phyloP scores from a whole-genome alignment of 306 rosid genomes.

The Trifolium dubium region DNA sequence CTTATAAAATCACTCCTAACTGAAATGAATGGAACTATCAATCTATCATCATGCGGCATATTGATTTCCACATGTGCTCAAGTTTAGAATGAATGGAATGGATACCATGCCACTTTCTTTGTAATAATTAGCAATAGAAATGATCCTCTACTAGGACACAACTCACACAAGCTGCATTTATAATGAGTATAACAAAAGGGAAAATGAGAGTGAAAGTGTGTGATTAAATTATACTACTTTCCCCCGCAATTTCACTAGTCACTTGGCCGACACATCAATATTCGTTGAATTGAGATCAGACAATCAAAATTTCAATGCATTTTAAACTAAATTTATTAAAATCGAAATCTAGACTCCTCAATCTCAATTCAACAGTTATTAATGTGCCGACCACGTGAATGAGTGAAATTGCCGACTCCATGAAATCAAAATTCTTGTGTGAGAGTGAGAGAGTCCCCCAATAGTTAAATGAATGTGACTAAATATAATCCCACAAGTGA shows the following conservation, averaged over 20 bases:
- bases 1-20: slow-evolving; percentile 7
- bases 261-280: neutral
- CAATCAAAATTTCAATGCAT: too few species aligned
- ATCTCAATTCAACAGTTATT: neutral
- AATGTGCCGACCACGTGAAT: neutral
- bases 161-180: neutral
- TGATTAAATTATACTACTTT: neutral
- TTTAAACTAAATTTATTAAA: too few species aligned
- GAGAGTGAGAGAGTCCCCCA: too few species aligned
- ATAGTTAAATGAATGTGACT: neutral
- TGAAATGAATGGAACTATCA: slow-evolving; percentile 6
- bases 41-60: neutral
- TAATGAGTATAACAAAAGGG: neutral
- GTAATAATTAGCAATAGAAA: neutral
- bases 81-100: neutral
- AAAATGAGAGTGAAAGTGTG: neutral
- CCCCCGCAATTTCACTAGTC: neutral
- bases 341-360: too few species aligned
- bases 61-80: neutral
- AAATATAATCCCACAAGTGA: neutral
- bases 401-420: neutral
- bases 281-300: neutral
- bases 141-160: neutral
- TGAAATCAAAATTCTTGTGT: neutral
- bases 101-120: neutral